phyloP scores from a whole-genome alignment of 495 filamentous ascomycete species.

The Penicillium atrosanguineum region DNA sequence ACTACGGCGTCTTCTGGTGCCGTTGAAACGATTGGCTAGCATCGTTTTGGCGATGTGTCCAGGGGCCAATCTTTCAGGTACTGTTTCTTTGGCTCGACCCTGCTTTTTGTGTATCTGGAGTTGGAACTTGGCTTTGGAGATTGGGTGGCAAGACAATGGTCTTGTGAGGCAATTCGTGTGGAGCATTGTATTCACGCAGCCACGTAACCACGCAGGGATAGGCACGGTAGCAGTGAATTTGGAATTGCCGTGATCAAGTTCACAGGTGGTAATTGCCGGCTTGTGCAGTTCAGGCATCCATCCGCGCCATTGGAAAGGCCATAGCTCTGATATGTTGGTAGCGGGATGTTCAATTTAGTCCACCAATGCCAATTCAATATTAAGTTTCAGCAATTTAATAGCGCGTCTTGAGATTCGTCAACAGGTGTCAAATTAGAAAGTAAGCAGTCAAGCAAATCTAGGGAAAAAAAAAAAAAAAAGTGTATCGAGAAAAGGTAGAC shows the following conservation, averaged over 20 bases:
- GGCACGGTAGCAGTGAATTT: neutral
- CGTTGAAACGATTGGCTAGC: neutral
- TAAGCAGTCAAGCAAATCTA: conserved; percentile 24
- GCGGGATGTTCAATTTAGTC: too few species aligned
- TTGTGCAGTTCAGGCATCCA: too few species aligned
- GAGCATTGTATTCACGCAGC: neutral
- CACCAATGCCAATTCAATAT: neutral
- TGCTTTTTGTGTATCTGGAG: neutral
- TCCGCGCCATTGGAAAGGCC: too few species aligned
- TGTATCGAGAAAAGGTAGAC: conserved; percentile 17
- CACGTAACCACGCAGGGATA: neutral
- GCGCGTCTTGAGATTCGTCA: neutral
- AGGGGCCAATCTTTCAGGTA: neutral
- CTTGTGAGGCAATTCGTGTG: neutral
- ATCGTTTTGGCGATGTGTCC: neutral
- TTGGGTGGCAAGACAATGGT: neutral
- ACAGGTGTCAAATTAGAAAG: conserved; percentile 12
- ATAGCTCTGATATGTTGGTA: too few species aligned
- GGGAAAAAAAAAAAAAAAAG: conserved; percentile 3
- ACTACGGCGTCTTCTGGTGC: neutral
- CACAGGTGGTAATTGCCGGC: neutral
- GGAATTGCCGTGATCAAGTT: neutral
- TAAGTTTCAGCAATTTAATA: neutral
- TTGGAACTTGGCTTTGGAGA: neutral
- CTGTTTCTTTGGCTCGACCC: neutral